Conservation (phyloP, 768 basidiomycete species). For the Leccinum sublutescens region DNA sequence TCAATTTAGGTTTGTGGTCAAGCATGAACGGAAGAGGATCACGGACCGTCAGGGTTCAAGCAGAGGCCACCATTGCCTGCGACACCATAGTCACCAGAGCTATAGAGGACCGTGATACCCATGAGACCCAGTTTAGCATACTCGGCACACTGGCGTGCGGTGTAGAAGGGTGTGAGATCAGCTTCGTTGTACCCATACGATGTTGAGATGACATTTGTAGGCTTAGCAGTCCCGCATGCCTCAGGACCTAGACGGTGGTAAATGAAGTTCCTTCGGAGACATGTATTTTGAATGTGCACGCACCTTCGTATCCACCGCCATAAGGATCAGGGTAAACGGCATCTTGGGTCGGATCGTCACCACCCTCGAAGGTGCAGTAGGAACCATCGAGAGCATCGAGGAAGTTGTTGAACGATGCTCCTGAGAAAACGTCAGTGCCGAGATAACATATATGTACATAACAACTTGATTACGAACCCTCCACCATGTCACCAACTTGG, state of each 20-base stretch:
- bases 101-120: slow-evolving; percentile 42
- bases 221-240: slow-evolving; percentile 37
- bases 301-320: slow-evolving; percentile 24
- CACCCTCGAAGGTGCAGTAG: slow-evolving; percentile 36
- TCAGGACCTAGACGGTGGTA: slow-evolving; percentile 21
- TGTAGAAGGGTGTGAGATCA: slow-evolving; percentile 35
- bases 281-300: neutral
- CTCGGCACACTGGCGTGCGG: slow-evolving; percentile 42
- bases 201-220: slow-evolving; percentile 40
- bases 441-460: neutral
- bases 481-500: slow-evolving; percentile 31
- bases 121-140: slow-evolving; percentile 46
- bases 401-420: slow-evolving; percentile 34
- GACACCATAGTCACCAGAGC: slow-evolving; percentile 46
- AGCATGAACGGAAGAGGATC: neutral
- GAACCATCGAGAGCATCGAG: slow-evolving; percentile 35
- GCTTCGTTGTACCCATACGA: slow-evolving; percentile 41
- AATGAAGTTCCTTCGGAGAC: neutral
- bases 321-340: slow-evolving; percentile 26
- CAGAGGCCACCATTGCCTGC: slow-evolving; percentile 35
- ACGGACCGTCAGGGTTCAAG: slow-evolving; percentile 29
- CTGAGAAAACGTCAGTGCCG: slow-evolving; percentile 9
- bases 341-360: slow-evolving; percentile 32
- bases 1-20: neutral
- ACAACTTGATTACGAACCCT: slow-evolving; percentile 16